phyloP scores from a whole-genome alignment of 1,284 basidiomycete genomes.

The Ceratobasidium sp. region DNA sequence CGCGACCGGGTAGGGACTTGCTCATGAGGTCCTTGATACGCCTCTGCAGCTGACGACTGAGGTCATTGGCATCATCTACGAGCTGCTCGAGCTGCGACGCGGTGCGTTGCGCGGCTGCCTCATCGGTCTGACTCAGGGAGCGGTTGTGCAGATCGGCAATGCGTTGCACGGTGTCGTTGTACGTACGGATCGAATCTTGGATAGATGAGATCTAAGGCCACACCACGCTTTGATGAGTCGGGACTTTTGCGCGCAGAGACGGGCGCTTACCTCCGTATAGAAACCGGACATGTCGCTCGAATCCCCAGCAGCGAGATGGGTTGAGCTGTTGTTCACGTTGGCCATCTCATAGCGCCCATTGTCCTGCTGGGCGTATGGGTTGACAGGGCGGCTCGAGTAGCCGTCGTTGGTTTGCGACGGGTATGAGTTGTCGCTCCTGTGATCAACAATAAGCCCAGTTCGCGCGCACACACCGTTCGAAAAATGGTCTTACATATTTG shows the following conservation, averaged over 20 bases:
- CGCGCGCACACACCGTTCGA: neutral
- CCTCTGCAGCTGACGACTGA: constrained; percentile 80
- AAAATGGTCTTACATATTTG: constrained; percentile 64
- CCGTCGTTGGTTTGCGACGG: constrained; percentile 67
- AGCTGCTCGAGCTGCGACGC: constrained; percentile 78
- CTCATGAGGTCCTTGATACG: constrained; percentile 84
- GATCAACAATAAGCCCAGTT: constrained; percentile 25
- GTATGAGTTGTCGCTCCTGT: constrained; percentile 68
- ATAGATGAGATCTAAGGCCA: constrained; percentile 65
- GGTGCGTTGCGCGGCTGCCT: constrained; percentile 72
- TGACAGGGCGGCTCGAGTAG: constrained; percentile 57
- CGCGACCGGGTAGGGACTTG: constrained; percentile 77
- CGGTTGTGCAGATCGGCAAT: constrained; percentile 81
- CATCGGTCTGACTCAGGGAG: constrained; percentile 84
- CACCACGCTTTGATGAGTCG: neutral
- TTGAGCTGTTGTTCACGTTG: constrained; percentile 69
- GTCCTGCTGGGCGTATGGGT: constrained; percentile 77
- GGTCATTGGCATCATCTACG: constrained; percentile 82
- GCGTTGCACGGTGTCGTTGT: constrained; percentile 77
- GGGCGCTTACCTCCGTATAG: constrained; percentile 73
- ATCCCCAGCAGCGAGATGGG: constrained; percentile 60
- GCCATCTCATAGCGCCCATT: constrained; percentile 76
- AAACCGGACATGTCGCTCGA: constrained; percentile 76
- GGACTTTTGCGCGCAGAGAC: neutral
- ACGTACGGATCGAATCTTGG: constrained; percentile 76